phyloP scores from a whole-genome alignment of 139 green algal genomes.

The Chlorella sp. region DNA sequence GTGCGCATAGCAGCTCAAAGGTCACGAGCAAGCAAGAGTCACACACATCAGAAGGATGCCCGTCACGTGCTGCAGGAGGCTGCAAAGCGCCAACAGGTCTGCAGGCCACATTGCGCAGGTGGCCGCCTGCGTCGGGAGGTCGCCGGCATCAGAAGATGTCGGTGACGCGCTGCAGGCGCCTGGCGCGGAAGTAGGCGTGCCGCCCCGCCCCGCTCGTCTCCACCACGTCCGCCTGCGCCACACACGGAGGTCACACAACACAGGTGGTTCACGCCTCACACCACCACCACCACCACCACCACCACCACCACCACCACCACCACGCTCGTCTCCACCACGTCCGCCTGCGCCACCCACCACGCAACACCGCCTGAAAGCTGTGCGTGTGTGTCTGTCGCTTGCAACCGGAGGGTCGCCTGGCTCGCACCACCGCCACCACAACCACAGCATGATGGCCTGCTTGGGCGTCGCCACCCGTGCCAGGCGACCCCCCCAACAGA shows the following conservation, averaged over 20 bases:
- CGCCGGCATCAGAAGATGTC: slow-evolving; percentile 6
- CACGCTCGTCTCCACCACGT: slow-evolving; percentile 24
- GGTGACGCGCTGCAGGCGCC: slow-evolving; percentile 45
- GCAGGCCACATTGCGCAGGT: no score
- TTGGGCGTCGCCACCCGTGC: neutral
- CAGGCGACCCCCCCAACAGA: neutral
- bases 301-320: slow-evolving; percentile 9
- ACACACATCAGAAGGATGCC: no score
- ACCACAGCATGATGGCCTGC: neutral
- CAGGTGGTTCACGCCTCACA: neutral
- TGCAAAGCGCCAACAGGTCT: no score
- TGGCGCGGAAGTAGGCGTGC: slow-evolving; percentile 51
- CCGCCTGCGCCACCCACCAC: neutral
- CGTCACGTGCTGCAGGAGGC: no score
- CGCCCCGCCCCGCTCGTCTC: slow-evolving; percentile 40
- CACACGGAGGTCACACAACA: neutral
- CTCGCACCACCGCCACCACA: no score
- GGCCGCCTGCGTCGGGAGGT: neutral
- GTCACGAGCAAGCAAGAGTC: no score
- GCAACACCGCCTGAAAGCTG: neutral
- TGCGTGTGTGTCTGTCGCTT: neutral
- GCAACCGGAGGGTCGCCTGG: neutral
- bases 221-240: neutral
- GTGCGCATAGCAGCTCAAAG: no score
- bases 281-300: neutral